Conservation (phyloP, 176 grass and related monocot species). For the Eleusine indica region DNA sequence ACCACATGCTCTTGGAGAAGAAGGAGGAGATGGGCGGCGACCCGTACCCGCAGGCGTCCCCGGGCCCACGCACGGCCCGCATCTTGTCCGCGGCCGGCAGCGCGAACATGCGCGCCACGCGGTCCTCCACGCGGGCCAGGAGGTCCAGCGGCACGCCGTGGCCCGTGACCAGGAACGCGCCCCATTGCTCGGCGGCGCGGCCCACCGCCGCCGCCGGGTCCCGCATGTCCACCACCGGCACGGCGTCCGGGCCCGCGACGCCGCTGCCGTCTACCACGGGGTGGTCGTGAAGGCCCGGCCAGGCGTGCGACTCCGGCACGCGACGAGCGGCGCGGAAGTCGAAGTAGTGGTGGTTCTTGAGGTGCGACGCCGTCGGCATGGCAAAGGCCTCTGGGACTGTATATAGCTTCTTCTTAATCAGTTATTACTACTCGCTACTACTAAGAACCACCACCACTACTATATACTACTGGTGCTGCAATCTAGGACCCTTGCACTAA, state of each 20-base stretch:
- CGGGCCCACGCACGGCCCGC: slow-evolving; percentile 57
- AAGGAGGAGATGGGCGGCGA: slow-evolving; percentile 93
- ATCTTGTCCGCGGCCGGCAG: slow-evolving; percentile 74
- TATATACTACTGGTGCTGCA: background rate
- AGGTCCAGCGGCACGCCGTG: slow-evolving; percentile 54
- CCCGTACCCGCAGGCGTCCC: slow-evolving; percentile 76
- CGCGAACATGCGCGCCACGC: slow-evolving; percentile 70
- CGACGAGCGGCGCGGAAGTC: slow-evolving; percentile 47
- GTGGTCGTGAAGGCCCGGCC: slow-evolving; percentile 71
- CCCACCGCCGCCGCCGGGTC: background rate
- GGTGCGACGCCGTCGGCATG: slow-evolving; percentile 64
- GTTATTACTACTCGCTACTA: background rate
- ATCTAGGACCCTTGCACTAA: slow-evolving; percentile 25
- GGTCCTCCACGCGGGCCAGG: slow-evolving; percentile 60
- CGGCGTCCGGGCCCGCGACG: slow-evolving; percentile 33
- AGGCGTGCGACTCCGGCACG: slow-evolving; percentile 87
- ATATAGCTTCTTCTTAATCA: too few species aligned
- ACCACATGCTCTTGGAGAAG: slow-evolving; percentile 99
- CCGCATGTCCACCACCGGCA: slow-evolving; percentile 75
- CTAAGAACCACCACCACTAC: too few species aligned
- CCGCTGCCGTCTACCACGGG: slow-evolving; percentile 51
- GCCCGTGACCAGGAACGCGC: slow-evolving; percentile 73
- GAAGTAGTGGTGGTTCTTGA: slow-evolving; percentile 54
- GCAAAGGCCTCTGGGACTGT: too few species aligned
- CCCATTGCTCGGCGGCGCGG: slow-evolving; percentile 76